phyloP scores from a whole-genome alignment of 129 eudicot species.

The Saussurea involucrata region DNA sequence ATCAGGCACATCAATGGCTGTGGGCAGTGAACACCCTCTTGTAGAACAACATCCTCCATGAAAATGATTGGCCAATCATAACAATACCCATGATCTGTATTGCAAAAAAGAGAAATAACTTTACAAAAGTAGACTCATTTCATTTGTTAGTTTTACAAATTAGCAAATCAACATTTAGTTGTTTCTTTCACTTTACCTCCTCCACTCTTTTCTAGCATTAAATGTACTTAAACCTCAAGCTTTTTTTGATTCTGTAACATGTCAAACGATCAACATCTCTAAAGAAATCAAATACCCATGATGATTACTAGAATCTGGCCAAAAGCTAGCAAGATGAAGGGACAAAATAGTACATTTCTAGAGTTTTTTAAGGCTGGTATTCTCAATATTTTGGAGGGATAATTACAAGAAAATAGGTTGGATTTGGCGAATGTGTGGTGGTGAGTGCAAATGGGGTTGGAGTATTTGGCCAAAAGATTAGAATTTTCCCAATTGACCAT shows the following conservation, averaged over 20 bases:
- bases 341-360: constrained; percentile 12
- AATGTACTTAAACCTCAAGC: constrained; percentile 8
- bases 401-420: constrained; percentile 27
- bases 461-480: constrained; percentile 22
- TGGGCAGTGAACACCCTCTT: constrained; percentile 23
- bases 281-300: background rate
- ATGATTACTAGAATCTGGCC: constrained; percentile 1
- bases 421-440: constrained; percentile 36
- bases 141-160: background rate
- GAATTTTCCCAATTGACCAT: constrained; percentile 14
- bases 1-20: constrained; percentile 27
- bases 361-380: constrained; percentile 11
- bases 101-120: background rate
- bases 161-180: constrained; percentile 6
- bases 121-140: constrained; percentile 18
- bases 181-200: constrained; percentile 18
- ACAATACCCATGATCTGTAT: constrained; percentile 20
- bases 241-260: constrained; percentile 16
- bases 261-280: constrained; percentile 33
- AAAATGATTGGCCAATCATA: constrained; percentile 29
- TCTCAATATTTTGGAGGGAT: constrained; percentile 16
- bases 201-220: constrained; percentile 12
- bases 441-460: constrained; percentile 21
- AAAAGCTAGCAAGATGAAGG: background rate
- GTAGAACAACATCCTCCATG: constrained; percentile 43